phyloP scores from a whole-genome alignment of 1,284 basidiomycete genomes.

The Mycena citricolor region DNA sequence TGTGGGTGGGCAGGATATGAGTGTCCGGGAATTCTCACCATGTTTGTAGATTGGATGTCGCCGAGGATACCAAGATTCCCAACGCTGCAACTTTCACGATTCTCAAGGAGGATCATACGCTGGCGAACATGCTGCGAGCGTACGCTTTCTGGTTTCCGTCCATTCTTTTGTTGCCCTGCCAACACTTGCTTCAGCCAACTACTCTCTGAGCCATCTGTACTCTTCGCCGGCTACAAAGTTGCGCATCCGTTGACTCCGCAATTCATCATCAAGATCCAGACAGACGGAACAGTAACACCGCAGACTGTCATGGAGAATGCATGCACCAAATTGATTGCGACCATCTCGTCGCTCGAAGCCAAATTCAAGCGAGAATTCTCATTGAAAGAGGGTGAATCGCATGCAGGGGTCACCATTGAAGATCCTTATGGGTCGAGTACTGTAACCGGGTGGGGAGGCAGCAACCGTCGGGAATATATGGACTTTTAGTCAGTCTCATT shows the following conservation, averaged over 20 bases:
- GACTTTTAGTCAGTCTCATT: conserved; percentile 50
- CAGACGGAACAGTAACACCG: conserved; percentile 86
- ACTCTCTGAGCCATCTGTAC: conserved; percentile 78
- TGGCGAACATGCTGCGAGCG: conserved; percentile 95
- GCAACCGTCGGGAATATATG: conserved; percentile 60
- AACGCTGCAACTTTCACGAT: conserved; percentile 95
- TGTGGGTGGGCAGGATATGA: conserved; percentile 51
- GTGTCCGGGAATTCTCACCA: conserved; percentile 8
- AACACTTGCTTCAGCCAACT: conserved; percentile 65
- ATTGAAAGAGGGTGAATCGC: conserved; percentile 64
- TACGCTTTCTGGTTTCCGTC: conserved; percentile 43
- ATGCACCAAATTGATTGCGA: conserved; percentile 80
- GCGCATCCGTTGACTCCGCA: conserved; percentile 95
- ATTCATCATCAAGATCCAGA: conserved; percentile 94
- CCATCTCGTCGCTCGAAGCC: conserved; percentile 63
- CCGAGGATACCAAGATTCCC: conserved; percentile 95
- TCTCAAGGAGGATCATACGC: conserved; percentile 95
- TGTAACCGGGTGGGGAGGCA: conserved; percentile 39
- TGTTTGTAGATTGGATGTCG: conserved; percentile 76
- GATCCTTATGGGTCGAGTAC: conserved; percentile 58
- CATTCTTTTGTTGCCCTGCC: neutral
- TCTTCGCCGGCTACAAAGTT: conserved; percentile 97
- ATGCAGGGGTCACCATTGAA: conserved; percentile 39
- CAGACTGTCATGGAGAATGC: conserved; percentile 84
- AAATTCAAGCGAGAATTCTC: conserved; percentile 80